Conservation (phyloP, 176 grass and related monocot genomes). For the Oryza officinalis region DNA sequence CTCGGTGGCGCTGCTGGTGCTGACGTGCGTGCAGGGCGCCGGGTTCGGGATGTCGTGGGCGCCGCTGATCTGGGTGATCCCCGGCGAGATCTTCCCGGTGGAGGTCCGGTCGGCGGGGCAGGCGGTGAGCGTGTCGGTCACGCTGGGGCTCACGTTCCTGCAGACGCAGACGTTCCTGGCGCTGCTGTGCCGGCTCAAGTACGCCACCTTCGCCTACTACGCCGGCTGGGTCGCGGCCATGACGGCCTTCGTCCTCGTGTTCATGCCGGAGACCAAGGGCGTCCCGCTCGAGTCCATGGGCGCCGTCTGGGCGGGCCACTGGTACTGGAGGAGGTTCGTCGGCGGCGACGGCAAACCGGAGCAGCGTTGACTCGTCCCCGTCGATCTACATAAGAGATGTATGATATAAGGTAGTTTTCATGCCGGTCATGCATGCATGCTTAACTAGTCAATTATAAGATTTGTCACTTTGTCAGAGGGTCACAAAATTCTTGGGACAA, state of each 20-base stretch:
- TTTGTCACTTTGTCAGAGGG: background rate
- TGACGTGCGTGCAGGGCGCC: conserved; percentile 52
- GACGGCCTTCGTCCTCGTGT: conserved; percentile 48
- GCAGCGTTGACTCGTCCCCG: background rate
- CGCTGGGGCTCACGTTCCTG: conserved; percentile 60
- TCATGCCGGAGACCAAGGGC: conserved; percentile 65
- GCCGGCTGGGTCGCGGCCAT: conserved; percentile 53
- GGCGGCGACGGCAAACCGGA: background rate
- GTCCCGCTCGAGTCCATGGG: conserved; percentile 22
- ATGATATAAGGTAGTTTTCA: background rate
- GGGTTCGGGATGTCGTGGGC: conserved; percentile 80
- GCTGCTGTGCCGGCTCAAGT: conserved; percentile 56
- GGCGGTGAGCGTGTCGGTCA: conserved; percentile 48
- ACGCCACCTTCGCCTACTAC: conserved; percentile 55
- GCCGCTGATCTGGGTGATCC: conserved; percentile 54
- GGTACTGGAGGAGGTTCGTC: conserved; percentile 44
- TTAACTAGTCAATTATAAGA: background rate
- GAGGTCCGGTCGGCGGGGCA: background rate
- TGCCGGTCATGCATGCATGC: background rate
- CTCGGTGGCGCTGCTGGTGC: conserved; percentile 46
- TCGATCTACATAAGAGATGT: background rate
- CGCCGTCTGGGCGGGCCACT: conserved; percentile 34
- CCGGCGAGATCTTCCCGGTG: background rate
- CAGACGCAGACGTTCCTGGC: conserved; percentile 59
- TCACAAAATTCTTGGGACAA: background rate